Conservation (phyloP, 345 rosid species). For the Eucalyptus regnans region DNA sequence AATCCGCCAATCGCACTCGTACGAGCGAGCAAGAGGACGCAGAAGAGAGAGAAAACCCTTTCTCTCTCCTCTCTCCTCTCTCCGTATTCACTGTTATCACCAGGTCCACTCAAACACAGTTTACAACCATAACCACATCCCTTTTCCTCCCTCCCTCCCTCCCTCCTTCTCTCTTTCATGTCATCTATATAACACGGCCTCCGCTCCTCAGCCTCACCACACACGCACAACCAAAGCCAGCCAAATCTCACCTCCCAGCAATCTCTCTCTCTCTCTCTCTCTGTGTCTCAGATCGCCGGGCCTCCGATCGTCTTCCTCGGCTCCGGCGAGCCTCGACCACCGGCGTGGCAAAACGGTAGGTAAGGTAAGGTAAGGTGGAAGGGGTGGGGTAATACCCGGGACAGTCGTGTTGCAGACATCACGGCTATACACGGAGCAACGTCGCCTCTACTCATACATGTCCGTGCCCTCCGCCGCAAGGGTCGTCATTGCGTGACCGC, state of each 20-base stretch:
- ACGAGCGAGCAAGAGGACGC: not conserved
- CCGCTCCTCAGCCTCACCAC: not conserved
- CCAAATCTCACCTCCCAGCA: not conserved
- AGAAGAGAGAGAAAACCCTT: not conserved
- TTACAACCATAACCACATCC: not conserved
- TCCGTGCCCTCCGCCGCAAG: conserved; percentile 74
- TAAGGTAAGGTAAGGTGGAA: not conserved
- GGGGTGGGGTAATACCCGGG: conserved; percentile 17
- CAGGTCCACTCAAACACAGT: not conserved
- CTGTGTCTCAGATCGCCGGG: not conserved
- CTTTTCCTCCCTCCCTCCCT: not conserved
- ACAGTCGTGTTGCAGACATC: conserved; percentile 60
- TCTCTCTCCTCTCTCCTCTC: not conserved
- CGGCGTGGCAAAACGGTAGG: not conserved
- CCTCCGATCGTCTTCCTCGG: not conserved
- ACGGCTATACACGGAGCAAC: conserved; percentile 88
- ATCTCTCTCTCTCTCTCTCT: not conserved
- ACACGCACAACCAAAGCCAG: not conserved
- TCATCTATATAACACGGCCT: not conserved
- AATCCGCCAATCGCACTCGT: not conserved
- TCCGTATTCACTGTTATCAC: not conserved
- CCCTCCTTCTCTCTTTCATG: not conserved
- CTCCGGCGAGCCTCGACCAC: not conserved
- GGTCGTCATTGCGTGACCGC: conserved; percentile 49
- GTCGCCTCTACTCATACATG: conserved; percentile 54